phyloP scores from a whole-genome alignment of 148 eudicot genomes.

The Amaranthus palmeri region DNA sequence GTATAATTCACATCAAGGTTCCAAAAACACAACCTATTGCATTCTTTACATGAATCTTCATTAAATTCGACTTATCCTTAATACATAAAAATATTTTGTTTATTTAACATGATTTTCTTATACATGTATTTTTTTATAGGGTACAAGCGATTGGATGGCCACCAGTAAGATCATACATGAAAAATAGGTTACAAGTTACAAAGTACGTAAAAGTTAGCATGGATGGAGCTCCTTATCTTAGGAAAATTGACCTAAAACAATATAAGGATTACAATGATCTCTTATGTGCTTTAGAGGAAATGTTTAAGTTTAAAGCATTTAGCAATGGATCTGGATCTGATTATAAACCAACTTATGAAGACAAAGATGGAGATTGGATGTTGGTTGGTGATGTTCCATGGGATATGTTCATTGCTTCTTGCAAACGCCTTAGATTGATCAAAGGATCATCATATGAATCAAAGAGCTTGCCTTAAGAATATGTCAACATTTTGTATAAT shows the following conservation, averaged over 20 bases:
- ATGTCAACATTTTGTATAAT: neutral
- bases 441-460: constrained; percentile 19
- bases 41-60: too few species aligned
- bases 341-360: constrained; percentile 28
- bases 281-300: constrained; percentile 23
- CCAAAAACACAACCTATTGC: too few species aligned
- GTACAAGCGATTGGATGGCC: constrained; percentile 39
- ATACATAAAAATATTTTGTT: too few species aligned
- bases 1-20: too few species aligned
- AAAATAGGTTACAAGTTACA: constrained; percentile 16
- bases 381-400: constrained; percentile 39
- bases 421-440: constrained; percentile 28
- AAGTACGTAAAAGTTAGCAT: constrained; percentile 33
- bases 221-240: constrained; percentile 37
- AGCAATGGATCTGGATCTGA: constrained; percentile 1
- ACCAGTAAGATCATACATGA: constrained; percentile 28
- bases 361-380: constrained; percentile 37
- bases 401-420: constrained; percentile 31
- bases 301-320: constrained; percentile 24
- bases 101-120: too few species aligned
- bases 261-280: constrained; percentile 26
- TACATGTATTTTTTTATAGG: constrained; percentile 8
- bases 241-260: constrained; percentile 28
- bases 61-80: too few species aligned
- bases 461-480: constrained; percentile 6